Percentiles rank a stretch among this genome's conserved stretches.
These are phyloP conservation scores for Eimeria brunetti DNA, from an alignment of 169 alveolate genomes.

Conservation along the genomic window DNA sequence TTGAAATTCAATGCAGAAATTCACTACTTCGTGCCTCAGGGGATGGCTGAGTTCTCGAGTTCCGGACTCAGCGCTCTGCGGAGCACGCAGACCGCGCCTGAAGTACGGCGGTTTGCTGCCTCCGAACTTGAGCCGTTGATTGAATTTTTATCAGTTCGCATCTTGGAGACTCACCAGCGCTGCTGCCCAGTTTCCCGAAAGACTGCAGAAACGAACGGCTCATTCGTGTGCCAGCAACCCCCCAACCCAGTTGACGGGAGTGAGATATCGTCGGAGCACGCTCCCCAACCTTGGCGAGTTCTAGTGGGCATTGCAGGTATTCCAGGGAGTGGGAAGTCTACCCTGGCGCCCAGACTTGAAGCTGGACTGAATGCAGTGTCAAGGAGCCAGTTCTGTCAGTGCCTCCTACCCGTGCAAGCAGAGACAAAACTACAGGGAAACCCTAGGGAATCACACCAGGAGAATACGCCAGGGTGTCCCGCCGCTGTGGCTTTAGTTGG, in stretches of 20 bases:
- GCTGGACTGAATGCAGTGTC: conserved; percentile 22
- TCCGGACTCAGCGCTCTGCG: not conserved
- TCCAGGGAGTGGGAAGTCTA: conserved; percentile 49
- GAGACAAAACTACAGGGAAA: not conserved
- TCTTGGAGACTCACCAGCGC: not conserved
- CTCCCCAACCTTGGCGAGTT: not conserved
- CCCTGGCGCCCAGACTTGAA: not conserved
- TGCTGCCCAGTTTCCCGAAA: not conserved
- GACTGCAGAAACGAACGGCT: not conserved
- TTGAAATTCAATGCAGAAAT: not conserved
- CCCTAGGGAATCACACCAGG: not conserved
- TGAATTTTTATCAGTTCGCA: not conserved
- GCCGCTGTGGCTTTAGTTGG: not conserved
- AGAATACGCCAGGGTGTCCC: not conserved
- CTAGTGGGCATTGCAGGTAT: conserved; percentile 35
- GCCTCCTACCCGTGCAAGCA: not conserved
- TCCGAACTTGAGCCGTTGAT: not conserved
- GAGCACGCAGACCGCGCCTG: not conserved
- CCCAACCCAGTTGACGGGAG: not conserved
- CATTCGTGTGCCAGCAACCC: not conserved
- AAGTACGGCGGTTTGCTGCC: not conserved
- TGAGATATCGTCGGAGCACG: not conserved
- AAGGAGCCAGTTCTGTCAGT: not conserved
- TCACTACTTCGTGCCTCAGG: not conserved
- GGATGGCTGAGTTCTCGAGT: not conserved